These are phyloP conservation scores for Mortierella sp. DNA, from an alignment of 371 early-diverging fungal species.

Conservation along the genomic window DNA sequence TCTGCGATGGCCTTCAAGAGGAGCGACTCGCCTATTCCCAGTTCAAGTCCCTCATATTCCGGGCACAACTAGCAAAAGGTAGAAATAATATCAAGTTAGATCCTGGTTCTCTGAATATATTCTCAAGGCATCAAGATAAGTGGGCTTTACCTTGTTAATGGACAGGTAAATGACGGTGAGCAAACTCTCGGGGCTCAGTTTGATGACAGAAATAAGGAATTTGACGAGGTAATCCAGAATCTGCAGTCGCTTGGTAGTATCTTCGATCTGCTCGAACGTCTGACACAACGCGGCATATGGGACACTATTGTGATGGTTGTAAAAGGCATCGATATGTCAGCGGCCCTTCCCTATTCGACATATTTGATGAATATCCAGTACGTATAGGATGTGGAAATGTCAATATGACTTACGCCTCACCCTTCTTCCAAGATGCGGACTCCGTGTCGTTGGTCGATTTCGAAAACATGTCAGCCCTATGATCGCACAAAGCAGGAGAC, in stretches of 20 bases:
- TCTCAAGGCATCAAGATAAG: not conserved
- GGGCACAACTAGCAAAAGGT: constrained; percentile 81
- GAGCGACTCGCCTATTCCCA: constrained; percentile 96
- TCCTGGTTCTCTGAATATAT: not conserved
- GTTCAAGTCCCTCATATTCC: constrained; percentile 96
- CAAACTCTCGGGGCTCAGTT: constrained; percentile 78
- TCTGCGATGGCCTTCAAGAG: constrained; percentile 95
- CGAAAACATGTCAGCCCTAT: constrained; percentile 59
- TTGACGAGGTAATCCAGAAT: constrained; percentile 86
- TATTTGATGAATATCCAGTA: not conserved
- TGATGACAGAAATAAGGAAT: constrained; percentile 84
- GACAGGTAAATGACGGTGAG: constrained; percentile 91
- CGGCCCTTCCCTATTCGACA: not conserved
- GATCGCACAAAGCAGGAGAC: not conserved
- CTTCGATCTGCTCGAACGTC: constrained; percentile 90
- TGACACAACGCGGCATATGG: constrained; percentile 91
- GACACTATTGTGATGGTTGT: constrained; percentile 61
- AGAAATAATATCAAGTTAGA: not conserved
- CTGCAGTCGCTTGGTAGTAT: constrained; percentile 77
- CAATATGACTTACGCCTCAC: constrained; percentile 58
- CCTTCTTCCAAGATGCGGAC: constrained; percentile 63
- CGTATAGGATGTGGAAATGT: no score
- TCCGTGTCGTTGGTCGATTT: constrained; percentile 36
- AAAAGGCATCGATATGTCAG: not conserved
- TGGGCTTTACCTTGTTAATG: constrained; percentile 81